phyloP scores from a whole-genome alignment of 305 asterid genomes.

The Plantago coronopus region DNA sequence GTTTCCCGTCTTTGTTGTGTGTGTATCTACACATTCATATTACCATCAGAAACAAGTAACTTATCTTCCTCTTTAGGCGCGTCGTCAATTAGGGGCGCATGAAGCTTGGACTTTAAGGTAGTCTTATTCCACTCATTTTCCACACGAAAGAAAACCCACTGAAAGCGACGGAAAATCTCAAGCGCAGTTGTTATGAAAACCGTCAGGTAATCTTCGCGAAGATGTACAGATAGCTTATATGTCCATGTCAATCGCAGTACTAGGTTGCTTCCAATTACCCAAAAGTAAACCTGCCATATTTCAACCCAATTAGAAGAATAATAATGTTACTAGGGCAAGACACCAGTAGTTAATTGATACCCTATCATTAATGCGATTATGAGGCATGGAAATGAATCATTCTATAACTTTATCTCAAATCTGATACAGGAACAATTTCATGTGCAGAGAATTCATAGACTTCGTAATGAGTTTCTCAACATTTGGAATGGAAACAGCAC shows the following conservation, averaged over 20 bases:
- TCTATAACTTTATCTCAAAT: no score
- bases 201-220: conserved; percentile 80
- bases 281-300: conserved; percentile 63
- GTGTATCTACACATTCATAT: conserved; percentile 6
- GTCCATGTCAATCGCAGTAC: conserved; percentile 97
- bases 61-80: conserved; percentile 61
- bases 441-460: no score
- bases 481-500: no score
- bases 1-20: not conserved
- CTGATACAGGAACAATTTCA: no score
- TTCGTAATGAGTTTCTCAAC: no score
- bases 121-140: conserved; percentile 91
- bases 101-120: conserved; percentile 49
- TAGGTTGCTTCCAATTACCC: conserved; percentile 93
- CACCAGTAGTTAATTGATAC: no score
- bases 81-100: conserved; percentile 43
- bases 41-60: conserved; percentile 45
- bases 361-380: no score
- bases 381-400: no score
- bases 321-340: no score
- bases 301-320: no score
- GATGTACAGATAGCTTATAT: conserved; percentile 98
- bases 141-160: conserved; percentile 96
- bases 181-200: conserved; percentile 70
- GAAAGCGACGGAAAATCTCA: conserved; percentile 91